A percentile compares a stretch with the other conserved stretches of the same genome.
Evolutionary conservation across 768 basidiomycete genomes (phyloP).

Genomic region (Cystobasidium tubakii): DNA sequence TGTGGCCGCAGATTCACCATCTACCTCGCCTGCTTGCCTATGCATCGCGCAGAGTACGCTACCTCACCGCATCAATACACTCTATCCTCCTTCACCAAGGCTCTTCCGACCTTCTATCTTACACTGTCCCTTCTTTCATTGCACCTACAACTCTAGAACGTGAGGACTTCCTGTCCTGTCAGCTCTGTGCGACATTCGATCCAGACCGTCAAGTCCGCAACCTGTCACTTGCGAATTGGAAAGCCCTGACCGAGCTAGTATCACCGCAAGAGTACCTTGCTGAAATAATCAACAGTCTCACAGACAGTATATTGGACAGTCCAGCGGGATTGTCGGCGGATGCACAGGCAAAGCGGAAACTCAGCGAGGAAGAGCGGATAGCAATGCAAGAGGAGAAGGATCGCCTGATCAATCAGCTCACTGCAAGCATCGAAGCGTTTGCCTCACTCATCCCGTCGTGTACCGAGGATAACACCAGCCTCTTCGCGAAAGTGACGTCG

Average conservation of each 20-base stretch:
- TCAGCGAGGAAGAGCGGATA: constrained; percentile 7
- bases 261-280: neutral
- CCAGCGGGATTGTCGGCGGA: neutral
- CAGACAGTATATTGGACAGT: neutral
- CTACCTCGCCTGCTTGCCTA: constrained; percentile 25
- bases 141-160: neutral
- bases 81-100: constrained; percentile 43
- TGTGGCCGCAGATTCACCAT: constrained; percentile 24
- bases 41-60: constrained; percentile 27
- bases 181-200: constrained; percentile 11
- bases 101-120: neutral
- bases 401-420: neutral
- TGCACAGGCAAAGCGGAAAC: neutral
- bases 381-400: constrained; percentile 15
- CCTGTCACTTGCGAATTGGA: neutral
- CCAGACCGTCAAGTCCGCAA: constrained; percentile 20
- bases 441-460: neutral
- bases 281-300: neutral
- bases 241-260: neutral
- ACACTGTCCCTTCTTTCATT: constrained; percentile 8
- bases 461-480: neutral
- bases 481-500: neutral
- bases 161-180: constrained; percentile 11
- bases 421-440: constrained; percentile 20
- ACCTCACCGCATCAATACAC: constrained; percentile 22